Percentiles rank a stretch among this genome's conserved stretches.
These are phyloP conservation scores for Penium margaritaceum DNA, from an alignment of 139 green algal species.

Conservation along the genomic window DNA sequence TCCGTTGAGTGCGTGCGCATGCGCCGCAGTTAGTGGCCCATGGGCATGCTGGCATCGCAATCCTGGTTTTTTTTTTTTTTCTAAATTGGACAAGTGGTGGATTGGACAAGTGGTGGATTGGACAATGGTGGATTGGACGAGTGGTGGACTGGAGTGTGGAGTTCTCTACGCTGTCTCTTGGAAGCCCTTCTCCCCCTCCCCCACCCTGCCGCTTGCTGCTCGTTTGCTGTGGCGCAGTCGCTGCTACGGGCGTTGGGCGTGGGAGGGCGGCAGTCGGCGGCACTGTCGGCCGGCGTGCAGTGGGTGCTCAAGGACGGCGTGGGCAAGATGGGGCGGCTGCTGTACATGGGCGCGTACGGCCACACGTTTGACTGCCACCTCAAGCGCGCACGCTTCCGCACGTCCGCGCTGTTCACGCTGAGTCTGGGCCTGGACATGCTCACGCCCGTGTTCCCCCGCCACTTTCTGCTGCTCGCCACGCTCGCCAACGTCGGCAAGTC, in stretches of 20 bases:
- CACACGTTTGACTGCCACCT: constrained; percentile 78
- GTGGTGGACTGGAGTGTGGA: too few relatives aligned
- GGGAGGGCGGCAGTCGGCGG: constrained; percentile 67
- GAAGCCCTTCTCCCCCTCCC: too few relatives aligned
- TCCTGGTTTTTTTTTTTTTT: too few relatives aligned
- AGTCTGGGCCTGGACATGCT: constrained; percentile 72
- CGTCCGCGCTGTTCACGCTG: constrained; percentile 67
- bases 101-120: too few relatives aligned
- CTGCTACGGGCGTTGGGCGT: constrained; percentile 84
- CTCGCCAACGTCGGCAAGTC: constrained; percentile 82
- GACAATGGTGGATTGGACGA: too few relatives aligned
- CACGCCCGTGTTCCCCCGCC: constrained; percentile 70
- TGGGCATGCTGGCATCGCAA: too few relatives aligned
- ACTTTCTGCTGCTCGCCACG: constrained; percentile 75
- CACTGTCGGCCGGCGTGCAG: constrained; percentile 68
- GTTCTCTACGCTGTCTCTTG: too few relatives aligned
- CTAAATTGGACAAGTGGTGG: too few relatives aligned
- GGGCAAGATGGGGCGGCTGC: constrained; percentile 68
- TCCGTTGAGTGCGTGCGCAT: too few relatives aligned
- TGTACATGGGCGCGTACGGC: constrained; percentile 69
- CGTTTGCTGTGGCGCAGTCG: too few relatives aligned
- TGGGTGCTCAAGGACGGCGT: constrained; percentile 84
- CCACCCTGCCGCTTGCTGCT: too few relatives aligned
- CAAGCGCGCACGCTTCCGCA: constrained; percentile 80
- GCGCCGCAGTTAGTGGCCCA: too few relatives aligned